phyloP scores from a whole-genome alignment of 768 basidiomycete genomes.

The Mycena olivaceomarginata region DNA sequence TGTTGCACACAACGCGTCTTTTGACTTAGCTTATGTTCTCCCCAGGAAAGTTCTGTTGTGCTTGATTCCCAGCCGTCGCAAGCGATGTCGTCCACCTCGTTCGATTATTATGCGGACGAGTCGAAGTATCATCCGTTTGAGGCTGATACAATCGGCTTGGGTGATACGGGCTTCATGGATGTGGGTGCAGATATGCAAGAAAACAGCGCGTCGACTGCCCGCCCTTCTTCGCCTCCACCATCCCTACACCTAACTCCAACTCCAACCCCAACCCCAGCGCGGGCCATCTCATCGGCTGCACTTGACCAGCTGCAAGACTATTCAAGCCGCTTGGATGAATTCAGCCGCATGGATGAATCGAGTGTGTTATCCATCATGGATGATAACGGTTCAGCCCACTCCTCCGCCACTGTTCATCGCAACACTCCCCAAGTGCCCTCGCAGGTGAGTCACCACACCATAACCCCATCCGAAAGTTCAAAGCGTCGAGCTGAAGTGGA shows the following conservation, averaged over 20 bases:
- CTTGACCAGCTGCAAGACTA: conserved; percentile 44
- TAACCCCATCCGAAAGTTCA: neutral
- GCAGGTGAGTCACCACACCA: neutral
- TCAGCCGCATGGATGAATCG: conserved; percentile 44
- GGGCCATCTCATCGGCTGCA: conserved; percentile 18
- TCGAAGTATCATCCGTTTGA: conserved; percentile 31
- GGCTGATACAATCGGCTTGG: conserved; percentile 28
- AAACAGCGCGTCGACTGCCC: conserved; percentile 34
- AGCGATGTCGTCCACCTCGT: conserved; percentile 20
- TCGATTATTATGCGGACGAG: conserved; percentile 36
- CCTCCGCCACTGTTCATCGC: conserved; percentile 19
- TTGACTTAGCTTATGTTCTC: neutral
- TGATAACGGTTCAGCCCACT: conserved; percentile 12
- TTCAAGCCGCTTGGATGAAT: conserved; percentile 49
- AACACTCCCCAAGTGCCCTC: neutral
- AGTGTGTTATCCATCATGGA: conserved; percentile 8
- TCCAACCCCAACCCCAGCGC: neutral
- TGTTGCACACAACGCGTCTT: conserved; percentile 14
- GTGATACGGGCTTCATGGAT: conserved; percentile 27
- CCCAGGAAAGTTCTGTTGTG: conserved; percentile 43
- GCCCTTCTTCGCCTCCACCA: conserved; percentile 11
- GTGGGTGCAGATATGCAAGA: neutral
- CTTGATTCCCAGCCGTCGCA: conserved; percentile 55
- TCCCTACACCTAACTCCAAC: conserved; percentile 9
- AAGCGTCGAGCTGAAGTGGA: conserved; percentile 27